Base-by-base conservation (phyloP, 345 rosid genomes). In the Streptanthus diversifolius region DNA sequence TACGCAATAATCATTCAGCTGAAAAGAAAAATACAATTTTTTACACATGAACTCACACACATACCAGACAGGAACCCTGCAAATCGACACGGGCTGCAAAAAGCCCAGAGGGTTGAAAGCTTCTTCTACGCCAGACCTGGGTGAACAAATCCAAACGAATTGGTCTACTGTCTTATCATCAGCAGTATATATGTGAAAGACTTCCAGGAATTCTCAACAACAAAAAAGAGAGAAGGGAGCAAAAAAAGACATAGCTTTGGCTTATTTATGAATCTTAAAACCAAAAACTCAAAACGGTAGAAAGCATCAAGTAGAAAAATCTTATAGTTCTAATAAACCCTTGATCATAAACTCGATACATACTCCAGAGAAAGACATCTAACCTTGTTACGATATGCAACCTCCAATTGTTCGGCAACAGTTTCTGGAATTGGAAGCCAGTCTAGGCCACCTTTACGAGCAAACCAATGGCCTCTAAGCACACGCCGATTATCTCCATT, bases 391-490 rank as follows among this genome's bases (percentile, higher is more conserved):
- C 85, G 82, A 64, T 91, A 95, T 24, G 98, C 95, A 72, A 78
- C 77, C 83, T 95, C 99, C 68, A 95, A 83, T 71, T 88, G 97
- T 82, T 95, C 98, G 29, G 97, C 80, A 30, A 95, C 86, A 73
- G 90, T 92, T 80, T 95, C 98, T 51, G 96, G 96, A 53, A 95
- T 82, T 11, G 98, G 99, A 69, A 90, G 84, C 99, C 98, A 92
- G 81, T 88, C 97, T 57, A 90, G 78, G 53, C 97, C 93, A 65
- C 98, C 99, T 80, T 90, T 91, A 62, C 88, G 81, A 70, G 96
- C 98, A 76, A 95, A 95, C 98, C 99, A 95, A 66, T 91, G 99
- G 39, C 99, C 98, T 77, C 99, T 88, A 63, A 95, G 80, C 61
- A 92, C 98, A 66, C 99, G 97, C 41, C 98, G 83, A 54, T 90